These are phyloP conservation scores for Discostella stelligeroides DNA, from an alignment of 108 stramenopile genomes.

Conservation along the genomic window DNA sequence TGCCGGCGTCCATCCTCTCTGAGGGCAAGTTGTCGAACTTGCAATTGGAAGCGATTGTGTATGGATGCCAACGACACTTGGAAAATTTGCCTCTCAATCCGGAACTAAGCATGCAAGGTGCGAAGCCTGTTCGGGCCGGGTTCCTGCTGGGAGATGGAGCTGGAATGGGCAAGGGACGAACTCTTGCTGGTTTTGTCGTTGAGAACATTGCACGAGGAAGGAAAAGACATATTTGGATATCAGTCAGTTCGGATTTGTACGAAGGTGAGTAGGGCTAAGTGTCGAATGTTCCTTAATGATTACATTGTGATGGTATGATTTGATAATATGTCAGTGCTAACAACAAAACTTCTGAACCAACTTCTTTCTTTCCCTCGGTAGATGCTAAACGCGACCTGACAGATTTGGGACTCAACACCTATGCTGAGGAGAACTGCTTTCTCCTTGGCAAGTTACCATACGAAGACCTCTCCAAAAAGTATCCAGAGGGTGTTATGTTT, in stretches of 20 bases:
- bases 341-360: background rate
- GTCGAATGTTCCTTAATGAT: background rate
- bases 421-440: conserved; percentile 42
- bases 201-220: conserved; percentile 54
- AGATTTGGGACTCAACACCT: conserved; percentile 38
- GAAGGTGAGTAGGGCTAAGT: conserved; percentile 30
- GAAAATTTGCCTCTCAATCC: conserved; percentile 13
- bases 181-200: conserved; percentile 59
- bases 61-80: conserved; percentile 43
- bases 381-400: conserved; percentile 59
- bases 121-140: conserved; percentile 10
- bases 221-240: conserved; percentile 55
- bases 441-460: conserved; percentile 50
- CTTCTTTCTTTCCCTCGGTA: background rate
- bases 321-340: background rate
- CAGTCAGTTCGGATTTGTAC: conserved; percentile 50
- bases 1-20: conserved; percentile 31
- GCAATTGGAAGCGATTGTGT: conserved; percentile 47
- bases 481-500: conserved; percentile 59
- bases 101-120: background rate
- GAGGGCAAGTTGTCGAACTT: conserved; percentile 34
- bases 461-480: conserved; percentile 32
- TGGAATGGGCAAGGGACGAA: conserved; percentile 75
- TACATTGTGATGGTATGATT: background rate
- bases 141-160: conserved; percentile 87